A percentile compares a stretch with the other conserved stretches of the same genome.
These are phyloP conservation scores for Vinca minor DNA, from an alignment of 257 asterid genomes.

Conservation along the genomic window DNA sequence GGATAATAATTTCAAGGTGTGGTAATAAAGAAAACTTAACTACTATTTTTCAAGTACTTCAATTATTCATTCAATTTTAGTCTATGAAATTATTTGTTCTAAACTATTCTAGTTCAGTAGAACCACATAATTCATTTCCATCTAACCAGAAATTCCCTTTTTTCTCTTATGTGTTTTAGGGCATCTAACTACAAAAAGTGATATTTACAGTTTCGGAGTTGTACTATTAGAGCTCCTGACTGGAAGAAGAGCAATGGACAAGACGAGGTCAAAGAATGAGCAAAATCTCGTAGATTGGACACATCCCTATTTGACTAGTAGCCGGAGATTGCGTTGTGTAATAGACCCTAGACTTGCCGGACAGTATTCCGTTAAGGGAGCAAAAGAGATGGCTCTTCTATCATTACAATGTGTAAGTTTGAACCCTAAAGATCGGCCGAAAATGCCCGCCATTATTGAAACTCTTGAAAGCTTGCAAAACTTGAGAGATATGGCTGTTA, in stretches of 20 bases:
- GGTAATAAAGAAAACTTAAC: too few species aligned
- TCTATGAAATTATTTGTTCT: too few species aligned
- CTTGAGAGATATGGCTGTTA: constrained; percentile 64
- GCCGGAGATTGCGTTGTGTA: constrained; percentile 50
- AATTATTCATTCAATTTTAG: too few species aligned
- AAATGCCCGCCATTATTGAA: constrained; percentile 67
- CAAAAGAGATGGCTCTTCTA: constrained; percentile 63
- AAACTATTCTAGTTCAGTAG: too few species aligned
- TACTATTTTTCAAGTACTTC: too few species aligned
- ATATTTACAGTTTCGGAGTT: constrained; percentile 86
- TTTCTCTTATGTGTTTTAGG: constrained; percentile 33
- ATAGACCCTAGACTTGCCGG: constrained; percentile 72
- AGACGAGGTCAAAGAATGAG: constrained; percentile 53
- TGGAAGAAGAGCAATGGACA: constrained; percentile 82
- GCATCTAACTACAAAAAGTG: constrained; percentile 82
- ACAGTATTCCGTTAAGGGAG: constrained; percentile 71
- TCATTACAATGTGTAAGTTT: constrained; percentile 67
- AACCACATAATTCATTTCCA: too few species aligned
- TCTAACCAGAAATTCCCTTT: neutral
- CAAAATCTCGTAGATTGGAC: constrained; percentile 77
- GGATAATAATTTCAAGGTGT: too few species aligned
- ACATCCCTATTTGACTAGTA: constrained; percentile 55
- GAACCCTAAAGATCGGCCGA: constrained; percentile 83
- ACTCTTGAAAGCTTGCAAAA: constrained; percentile 58
- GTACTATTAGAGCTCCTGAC: constrained; percentile 69